These are phyloP conservation scores for Clavulina sp. DNA, from an alignment of 768 basidiomycete genomes.

Conservation along the genomic window DNA sequence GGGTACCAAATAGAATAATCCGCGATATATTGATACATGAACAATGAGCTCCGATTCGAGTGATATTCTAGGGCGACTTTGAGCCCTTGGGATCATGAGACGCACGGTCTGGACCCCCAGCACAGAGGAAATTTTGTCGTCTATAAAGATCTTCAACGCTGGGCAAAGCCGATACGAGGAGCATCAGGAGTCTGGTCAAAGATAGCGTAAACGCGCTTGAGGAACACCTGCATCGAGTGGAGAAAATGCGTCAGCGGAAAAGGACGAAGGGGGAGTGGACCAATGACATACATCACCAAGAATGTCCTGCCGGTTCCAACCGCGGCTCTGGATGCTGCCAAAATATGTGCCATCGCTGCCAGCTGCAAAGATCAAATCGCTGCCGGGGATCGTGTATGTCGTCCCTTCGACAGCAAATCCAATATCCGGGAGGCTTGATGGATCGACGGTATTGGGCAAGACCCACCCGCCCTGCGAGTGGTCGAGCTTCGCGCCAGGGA, in stretches of 20 bases:
- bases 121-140: neutral
- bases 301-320: slow-evolving; percentile 7
- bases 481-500: slow-evolving; percentile 22
- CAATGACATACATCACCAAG: slow-evolving; percentile 8
- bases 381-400: neutral
- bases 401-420: neutral
- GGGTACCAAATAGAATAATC: too few species aligned
- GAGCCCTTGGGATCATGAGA: neutral
- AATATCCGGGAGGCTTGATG: neutral
- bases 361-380: slow-evolving; percentile 16
- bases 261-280: neutral
- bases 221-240: slow-evolving; percentile 9
- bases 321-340: slow-evolving; percentile 8
- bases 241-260: neutral
- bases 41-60: neutral
- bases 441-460: neutral
- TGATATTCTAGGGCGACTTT: neutral
- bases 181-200: slow-evolving; percentile 2
- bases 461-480: slow-evolving; percentile 23
- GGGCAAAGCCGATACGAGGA: slow-evolving; percentile 6
- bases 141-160: neutral
- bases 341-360: slow-evolving; percentile 8
- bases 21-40: neutral
- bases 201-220: slow-evolving; percentile 7
- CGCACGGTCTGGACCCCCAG: neutral